A percentile compares a stretch with the other conserved stretches of the same genome.
These are phyloP conservation scores for Fusarium tjaetaba DNA, from an alignment of 2,329 filamentous ascomycete genomes.

Conservation along the genomic window DNA sequence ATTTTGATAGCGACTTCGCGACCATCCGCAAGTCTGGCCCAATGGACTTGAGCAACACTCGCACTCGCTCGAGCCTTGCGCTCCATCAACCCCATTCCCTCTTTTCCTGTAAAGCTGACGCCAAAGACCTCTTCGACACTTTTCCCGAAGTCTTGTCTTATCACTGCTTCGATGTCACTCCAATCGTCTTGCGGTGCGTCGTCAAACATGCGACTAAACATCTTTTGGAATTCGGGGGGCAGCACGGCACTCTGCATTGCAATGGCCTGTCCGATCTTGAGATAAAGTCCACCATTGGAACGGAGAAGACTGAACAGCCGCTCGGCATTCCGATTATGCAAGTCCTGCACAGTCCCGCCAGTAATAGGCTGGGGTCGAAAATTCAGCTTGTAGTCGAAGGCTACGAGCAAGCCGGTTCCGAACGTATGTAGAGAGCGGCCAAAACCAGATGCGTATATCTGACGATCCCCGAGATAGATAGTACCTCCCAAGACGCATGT, in stretches of 20 bases:
- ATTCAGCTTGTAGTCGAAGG: slow-evolving; percentile 95
- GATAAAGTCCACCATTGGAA: slow-evolving; percentile 89
- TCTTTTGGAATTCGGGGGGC: slow-evolving; percentile 93
- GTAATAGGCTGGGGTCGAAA: slow-evolving; percentile 83
- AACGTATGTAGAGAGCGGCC: slow-evolving; percentile 86
- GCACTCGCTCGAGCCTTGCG: slow-evolving; percentile 76
- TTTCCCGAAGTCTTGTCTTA: slow-evolving; percentile 88
- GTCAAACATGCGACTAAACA: slow-evolving; percentile 98
- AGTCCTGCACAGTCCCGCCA: slow-evolving; percentile 76
- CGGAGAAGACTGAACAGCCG: slow-evolving; percentile 83
- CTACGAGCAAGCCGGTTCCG: slow-evolving; percentile 79
- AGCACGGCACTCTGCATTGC: slow-evolving; percentile 97
- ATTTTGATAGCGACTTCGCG: slow-evolving; percentile 95
- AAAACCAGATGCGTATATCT: slow-evolving; percentile 82
- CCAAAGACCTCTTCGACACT: slow-evolving; percentile 92
- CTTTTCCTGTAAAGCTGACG: slow-evolving; percentile 79
- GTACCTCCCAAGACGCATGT: slow-evolving; percentile 67
- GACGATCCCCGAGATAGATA: slow-evolving; percentile 74
- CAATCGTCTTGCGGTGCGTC: slow-evolving; percentile 94
- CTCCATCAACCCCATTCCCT: slow-evolving; percentile 73
- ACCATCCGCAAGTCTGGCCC: slow-evolving; percentile 86
- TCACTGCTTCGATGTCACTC: slow-evolving; percentile 85
- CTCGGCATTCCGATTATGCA: slow-evolving; percentile 87
- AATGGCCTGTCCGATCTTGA: slow-evolving; percentile 98
- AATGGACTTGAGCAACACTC: slow-evolving; percentile 96